Conservation (phyloP, 2,329 filamentous ascomycete species). For the Penicillium sp. region DNA sequence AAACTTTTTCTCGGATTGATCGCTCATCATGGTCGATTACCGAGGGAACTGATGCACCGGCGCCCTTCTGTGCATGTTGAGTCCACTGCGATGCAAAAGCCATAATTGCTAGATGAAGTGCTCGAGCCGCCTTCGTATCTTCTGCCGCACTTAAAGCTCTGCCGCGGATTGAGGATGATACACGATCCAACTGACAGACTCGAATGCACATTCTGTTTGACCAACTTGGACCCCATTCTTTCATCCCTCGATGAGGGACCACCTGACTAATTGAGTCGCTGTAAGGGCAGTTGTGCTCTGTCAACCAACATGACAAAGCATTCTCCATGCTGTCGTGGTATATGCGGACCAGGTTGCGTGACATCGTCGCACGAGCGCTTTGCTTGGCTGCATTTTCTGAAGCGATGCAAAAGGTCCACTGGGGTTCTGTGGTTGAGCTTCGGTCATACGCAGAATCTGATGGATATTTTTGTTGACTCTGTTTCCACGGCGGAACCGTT, state of each 20-base stretch:
- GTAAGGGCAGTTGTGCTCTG: conserved; percentile 46
- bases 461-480: background rate
- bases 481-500: background rate
- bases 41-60: conserved; percentile 2
- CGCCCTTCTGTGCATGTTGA: conserved; percentile 17
- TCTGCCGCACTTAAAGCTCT: conserved; percentile 36
- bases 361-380: conserved; percentile 36
- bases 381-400: conserved; percentile 30
- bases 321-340: conserved; percentile 47
- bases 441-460: background rate
- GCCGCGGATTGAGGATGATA: conserved; percentile 36
- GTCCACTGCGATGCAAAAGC: conserved; percentile 46
- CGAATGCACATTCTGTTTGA: conserved; percentile 44
- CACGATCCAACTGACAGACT: conserved; percentile 42
- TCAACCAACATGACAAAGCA: conserved; percentile 44
- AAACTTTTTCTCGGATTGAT: conserved; percentile 37
- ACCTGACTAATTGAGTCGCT: conserved; percentile 22
- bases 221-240: conserved; percentile 40
- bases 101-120: conserved; percentile 43
- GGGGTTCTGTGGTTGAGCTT: background rate
- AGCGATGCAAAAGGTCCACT: conserved; percentile 1
- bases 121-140: conserved; percentile 37
- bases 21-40: conserved; percentile 32
- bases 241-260: conserved; percentile 12
- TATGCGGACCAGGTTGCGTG: conserved; percentile 40